phyloP scores from a whole-genome alignment of 2,329 filamentous ascomycete genomes.

The Aspergillus nomiae region DNA sequence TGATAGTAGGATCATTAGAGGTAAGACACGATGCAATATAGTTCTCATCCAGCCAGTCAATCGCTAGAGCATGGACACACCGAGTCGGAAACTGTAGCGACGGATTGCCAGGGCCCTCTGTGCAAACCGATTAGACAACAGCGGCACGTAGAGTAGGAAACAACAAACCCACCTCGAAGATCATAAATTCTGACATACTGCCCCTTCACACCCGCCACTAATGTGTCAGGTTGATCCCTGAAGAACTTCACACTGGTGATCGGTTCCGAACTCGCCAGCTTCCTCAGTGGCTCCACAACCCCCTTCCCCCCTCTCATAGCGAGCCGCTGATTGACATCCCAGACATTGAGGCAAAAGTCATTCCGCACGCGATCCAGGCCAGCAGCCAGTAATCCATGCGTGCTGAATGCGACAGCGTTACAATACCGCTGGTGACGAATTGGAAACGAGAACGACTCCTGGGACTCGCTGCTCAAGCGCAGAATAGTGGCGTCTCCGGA shows the following conservation, averaged over 20 bases:
- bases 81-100: conserved; percentile 56
- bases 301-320: conserved; percentile 36
- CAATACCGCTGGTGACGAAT: conserved; percentile 65
- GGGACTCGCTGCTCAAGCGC: conserved; percentile 55
- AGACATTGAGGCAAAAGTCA: conserved; percentile 66
- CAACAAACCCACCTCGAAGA: conserved; percentile 53
- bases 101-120: conserved; percentile 41
- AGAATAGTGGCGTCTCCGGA: conserved; percentile 64
- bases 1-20: conserved; percentile 59
- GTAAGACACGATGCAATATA: conserved; percentile 63
- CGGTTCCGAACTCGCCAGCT: conserved; percentile 62
- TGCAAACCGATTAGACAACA: conserved; percentile 9
- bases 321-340: conserved; percentile 58
- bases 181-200: conserved; percentile 65
- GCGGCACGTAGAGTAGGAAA: not conserved
- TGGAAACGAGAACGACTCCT: conserved; percentile 54
- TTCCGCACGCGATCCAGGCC: conserved; percentile 65
- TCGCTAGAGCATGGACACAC: conserved; percentile 65
- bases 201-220: conserved; percentile 63
- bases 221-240: conserved; percentile 58
- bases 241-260: conserved; percentile 69
- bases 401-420: conserved; percentile 65
- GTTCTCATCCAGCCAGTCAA: conserved; percentile 66
- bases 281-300: conserved; percentile 55
- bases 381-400: conserved; percentile 59